These are phyloP conservation scores for Glebionis coronaria DNA, from an alignment of 129 eudicot genomes.

Conservation along the genomic window DNA sequence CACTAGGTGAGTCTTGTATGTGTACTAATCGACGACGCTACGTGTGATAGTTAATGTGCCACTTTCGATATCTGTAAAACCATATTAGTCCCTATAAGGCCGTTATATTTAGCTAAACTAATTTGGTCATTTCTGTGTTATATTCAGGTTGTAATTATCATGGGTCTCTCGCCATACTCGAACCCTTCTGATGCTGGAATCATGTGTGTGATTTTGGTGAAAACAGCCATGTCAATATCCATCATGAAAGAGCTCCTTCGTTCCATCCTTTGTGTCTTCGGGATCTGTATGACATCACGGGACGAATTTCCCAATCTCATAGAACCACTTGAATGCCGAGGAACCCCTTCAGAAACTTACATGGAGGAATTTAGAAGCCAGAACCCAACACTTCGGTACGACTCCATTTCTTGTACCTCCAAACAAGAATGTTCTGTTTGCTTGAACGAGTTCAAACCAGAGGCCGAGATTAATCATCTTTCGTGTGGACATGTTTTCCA, in stretches of 20 bases:
- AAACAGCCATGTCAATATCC: slow-evolving; percentile 67
- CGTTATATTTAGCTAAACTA: neutral
- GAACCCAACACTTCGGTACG: slow-evolving; percentile 54
- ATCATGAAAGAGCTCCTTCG: slow-evolving; percentile 50
- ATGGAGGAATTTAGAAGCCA: slow-evolving; percentile 60
- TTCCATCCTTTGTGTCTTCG: slow-evolving; percentile 49
- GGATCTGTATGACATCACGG: slow-evolving; percentile 52
- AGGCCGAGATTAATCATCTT: slow-evolving; percentile 60
- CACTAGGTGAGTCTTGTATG: neutral
- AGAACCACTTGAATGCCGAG: slow-evolving; percentile 38
- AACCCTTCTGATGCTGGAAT: slow-evolving; percentile 71
- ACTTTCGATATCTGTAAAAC: neutral
- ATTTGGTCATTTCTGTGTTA: slow-evolving; percentile 8
- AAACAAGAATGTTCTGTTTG: slow-evolving; percentile 80
- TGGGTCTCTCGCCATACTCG: slow-evolving; percentile 79
- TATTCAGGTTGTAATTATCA: slow-evolving; percentile 41
- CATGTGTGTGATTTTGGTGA: slow-evolving; percentile 64
- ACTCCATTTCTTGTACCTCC: slow-evolving; percentile 32
- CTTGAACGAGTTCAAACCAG: slow-evolving; percentile 57
- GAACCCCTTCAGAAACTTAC: slow-evolving; percentile 44
- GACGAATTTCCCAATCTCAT: slow-evolving; percentile 39
- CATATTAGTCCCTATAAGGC: neutral
- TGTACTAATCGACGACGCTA: neutral
- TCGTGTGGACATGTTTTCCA: slow-evolving; percentile 85
- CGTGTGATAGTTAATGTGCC: neutral